Conservation (phyloP, 2,329 filamentous ascomycete species). For the Tothia fuscella region DNA sequence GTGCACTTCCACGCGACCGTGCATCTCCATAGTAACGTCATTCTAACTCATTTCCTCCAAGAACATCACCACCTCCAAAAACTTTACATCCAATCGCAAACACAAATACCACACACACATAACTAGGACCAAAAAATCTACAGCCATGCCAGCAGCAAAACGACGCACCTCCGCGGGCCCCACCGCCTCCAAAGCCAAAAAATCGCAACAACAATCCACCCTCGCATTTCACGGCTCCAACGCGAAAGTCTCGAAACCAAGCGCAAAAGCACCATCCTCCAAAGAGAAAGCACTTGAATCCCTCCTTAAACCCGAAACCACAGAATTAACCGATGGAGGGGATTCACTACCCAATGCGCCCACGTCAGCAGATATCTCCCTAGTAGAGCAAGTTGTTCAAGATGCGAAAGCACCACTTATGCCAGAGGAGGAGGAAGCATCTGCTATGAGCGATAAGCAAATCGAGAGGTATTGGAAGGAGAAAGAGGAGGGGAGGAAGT, state of each 20-base stretch:
- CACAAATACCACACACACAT: neutral
- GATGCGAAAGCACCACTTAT: conserved; percentile 14
- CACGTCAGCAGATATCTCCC: conserved; percentile 17
- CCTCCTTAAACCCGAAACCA: conserved; percentile 26
- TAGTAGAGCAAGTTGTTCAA: conserved; percentile 6
- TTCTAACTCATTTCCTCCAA: too few species aligned
- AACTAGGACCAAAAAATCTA: neutral
- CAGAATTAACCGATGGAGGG: conserved; percentile 18
- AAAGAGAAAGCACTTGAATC: conserved; percentile 27
- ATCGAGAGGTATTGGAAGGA: conserved; percentile 67
- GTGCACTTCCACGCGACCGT: neutral
- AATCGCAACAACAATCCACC: conserved; percentile 42
- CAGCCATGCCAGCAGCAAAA: conserved; percentile 20
- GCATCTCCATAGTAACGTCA: neutral
- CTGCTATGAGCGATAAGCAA: conserved; percentile 53
- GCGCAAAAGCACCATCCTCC: conserved; percentile 21
- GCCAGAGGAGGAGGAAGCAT: conserved; percentile 43
- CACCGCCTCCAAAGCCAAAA: conserved; percentile 19
- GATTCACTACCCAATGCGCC: conserved; percentile 19
- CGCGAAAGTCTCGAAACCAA: conserved; percentile 47
- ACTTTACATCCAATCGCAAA: neutral
- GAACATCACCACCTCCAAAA: neutral
- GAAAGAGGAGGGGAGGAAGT: conserved; percentile 56
- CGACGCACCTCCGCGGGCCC: conserved; percentile 28
- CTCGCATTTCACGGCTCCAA: conserved; percentile 49